Percentiles rank a stretch among this genome's conserved stretches.
phyloP scores from a whole-genome alignment of 345 rosid species.

The Lepidium sativum region DNA sequence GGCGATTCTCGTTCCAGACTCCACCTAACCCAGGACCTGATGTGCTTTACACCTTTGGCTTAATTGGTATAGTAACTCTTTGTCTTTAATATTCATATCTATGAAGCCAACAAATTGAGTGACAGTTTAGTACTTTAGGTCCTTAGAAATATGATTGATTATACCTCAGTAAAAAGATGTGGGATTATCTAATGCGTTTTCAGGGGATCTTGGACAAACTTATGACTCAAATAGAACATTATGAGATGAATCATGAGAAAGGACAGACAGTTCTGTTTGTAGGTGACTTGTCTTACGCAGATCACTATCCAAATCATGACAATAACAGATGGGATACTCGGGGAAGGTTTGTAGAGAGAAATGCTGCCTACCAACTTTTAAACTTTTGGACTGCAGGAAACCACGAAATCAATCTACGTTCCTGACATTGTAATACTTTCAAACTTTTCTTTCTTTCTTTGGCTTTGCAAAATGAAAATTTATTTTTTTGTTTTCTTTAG shows the following conservation, averaged over 20 bases:
- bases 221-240: conserved; percentile 61
- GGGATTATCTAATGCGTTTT: neutral
- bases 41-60: conserved; percentile 74
- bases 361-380: conserved; percentile 77
- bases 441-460: neutral
- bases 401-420: conserved; percentile 65
- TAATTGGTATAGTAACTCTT: conserved; percentile 50
- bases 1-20: conserved; percentile 65
- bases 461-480: neutral
- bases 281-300: conserved; percentile 87
- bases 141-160: too few species aligned
- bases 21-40: conserved; percentile 76
- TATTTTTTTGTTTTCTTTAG: conserved; percentile 28
- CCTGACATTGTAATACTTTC: conserved; percentile 39
- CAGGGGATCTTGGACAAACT: conserved; percentile 91
- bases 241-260: conserved; percentile 50
- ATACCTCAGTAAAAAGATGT: too few species aligned
- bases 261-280: conserved; percentile 61
- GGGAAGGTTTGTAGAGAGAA: conserved; percentile 78
- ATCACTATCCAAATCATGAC: conserved; percentile 61
- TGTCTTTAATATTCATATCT: neutral
- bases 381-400: conserved; percentile 88
- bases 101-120: neutral
- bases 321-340: conserved; percentile 83
- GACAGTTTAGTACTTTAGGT: too few species aligned